Evolutionary conservation across 495 filamentous ascomycete genomes (phyloP), one percentile per base, ranked within the genome.

Genomic region (Copromyces sp.): DNA sequence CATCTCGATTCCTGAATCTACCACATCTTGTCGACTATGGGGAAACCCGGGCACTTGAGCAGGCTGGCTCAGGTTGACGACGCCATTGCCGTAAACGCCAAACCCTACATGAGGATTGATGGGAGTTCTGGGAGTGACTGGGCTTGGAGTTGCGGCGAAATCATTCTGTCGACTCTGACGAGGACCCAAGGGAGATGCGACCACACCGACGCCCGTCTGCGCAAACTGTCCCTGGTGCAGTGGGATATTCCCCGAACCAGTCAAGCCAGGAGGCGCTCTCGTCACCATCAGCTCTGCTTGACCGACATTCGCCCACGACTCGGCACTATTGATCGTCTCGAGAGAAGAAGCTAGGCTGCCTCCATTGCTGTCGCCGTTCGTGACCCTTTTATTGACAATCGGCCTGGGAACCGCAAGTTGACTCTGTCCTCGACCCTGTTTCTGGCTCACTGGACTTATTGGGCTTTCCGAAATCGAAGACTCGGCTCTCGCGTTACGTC

Each of bases 261-360:
- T 9, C 14, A 37, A 17, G 29, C 29, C 14, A 7, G 29, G 29
- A 65, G 29, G 29, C 14, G 53, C 12, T 3, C 53, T 65, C 29
- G 12, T 65, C 7, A 1, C 53, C 53, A 65, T 65, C 20, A 61
- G 5, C 53, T 65, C 53, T 1, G 53, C 53, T 38, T 69, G 73
- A 16, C 65, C 73, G 16, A 61, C 39, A 12, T 74, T 70, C 8
- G 38, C 42, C 73, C 71, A 73, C 1, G 73, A 75, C 12, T 61
- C 39, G 68, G 42, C 68, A 44, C 73, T 74, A 24, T 69, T 72
- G 47, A 69, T 39, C 5, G 68, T 72, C 20, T 72, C 70, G 7
- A 72, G 24, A 17, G 71, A 73, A 40, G 73, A 75, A 14, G 73
- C 45, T n/a, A 70, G 35, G 40, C 70, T 72, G 68, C 70, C 47